phyloP scores from a whole-genome alignment of 2,329 filamentous ascomycete genomes.

The Leptodontidium sp. region DNA sequence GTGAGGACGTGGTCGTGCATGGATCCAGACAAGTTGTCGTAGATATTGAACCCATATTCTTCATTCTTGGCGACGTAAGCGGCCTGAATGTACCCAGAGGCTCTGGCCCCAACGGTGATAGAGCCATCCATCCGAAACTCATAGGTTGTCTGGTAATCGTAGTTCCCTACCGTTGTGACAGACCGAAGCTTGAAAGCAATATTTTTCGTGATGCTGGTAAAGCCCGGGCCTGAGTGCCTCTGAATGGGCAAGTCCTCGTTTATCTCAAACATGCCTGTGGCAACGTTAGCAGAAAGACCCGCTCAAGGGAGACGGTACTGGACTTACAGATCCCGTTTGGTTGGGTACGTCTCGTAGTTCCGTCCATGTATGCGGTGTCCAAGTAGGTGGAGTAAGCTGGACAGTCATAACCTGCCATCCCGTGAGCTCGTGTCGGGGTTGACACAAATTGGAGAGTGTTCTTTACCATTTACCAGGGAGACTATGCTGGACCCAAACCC shows the following conservation, averaged over 20 bases:
- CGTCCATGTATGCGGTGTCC: conserved; percentile 55
- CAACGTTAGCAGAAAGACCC: background rate
- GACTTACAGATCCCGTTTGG: conserved; percentile 57
- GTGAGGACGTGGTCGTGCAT: conserved; percentile 66
- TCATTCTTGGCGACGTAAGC: conserved; percentile 49
- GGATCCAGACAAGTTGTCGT: conserved; percentile 55
- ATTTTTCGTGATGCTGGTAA: conserved; percentile 57
- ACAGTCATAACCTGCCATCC: conserved; percentile 50
- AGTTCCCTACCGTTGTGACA: conserved; percentile 45
- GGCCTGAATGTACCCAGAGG: conserved; percentile 61
- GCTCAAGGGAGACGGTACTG: background rate
- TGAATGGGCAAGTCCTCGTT: conserved; percentile 58
- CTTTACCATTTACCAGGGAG: conserved; percentile 40
- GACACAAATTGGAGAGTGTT: background rate
- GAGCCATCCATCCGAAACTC: conserved; percentile 60
- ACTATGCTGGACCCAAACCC: conserved; percentile 45
- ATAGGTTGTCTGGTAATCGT: conserved; percentile 61
- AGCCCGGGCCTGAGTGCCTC: conserved; percentile 55
- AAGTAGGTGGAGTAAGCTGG: conserved; percentile 59
- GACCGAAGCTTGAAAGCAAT: conserved; percentile 51
- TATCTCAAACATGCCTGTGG: conserved; percentile 56
- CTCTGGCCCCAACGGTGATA: conserved; percentile 55
- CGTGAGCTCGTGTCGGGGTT: background rate
- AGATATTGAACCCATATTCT: conserved; percentile 59
- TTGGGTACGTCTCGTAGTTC: conserved; percentile 55